phyloP scores from a whole-genome alignment of 306 rosid genomes.

The Cicer pinnatifidum region DNA sequence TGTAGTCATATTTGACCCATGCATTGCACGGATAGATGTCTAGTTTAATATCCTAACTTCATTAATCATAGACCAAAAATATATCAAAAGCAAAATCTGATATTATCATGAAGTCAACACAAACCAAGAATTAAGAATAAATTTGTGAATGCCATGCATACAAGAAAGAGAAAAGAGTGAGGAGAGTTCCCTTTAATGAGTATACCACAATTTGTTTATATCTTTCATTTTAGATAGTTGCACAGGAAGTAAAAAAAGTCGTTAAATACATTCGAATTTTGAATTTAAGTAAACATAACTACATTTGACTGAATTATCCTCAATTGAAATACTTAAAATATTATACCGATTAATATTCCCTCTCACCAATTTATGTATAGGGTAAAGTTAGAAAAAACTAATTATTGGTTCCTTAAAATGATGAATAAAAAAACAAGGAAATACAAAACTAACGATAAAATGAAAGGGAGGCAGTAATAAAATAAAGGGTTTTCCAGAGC shows the following conservation, averaged over 20 bases:
- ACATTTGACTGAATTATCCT: not conserved
- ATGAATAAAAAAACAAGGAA: not conserved
- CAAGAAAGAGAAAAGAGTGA: not conserved
- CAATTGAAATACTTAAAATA: not conserved
- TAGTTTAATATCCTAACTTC: constrained; percentile 5
- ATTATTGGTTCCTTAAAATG: not conserved
- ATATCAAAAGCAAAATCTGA: not conserved
- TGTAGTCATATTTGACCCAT: too few relatives aligned
- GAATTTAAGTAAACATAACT: not conserved
- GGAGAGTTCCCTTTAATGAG: not conserved
- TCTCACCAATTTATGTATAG: not conserved
- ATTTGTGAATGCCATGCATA: not conserved
- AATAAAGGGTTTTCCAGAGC: constrained; percentile 31
- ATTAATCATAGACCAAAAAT: not conserved
- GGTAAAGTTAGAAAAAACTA: not conserved
- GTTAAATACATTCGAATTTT: not conserved
- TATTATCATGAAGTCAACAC: not conserved
- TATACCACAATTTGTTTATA: not conserved
- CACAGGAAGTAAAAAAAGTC: not conserved
- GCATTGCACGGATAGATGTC: too few relatives aligned
- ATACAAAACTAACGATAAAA: not conserved
- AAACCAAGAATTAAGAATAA: not conserved
- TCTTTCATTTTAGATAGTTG: not conserved
- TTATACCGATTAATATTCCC: not conserved
- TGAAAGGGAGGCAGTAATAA: constrained; percentile 8